phyloP scores from a whole-genome alignment of 306 rosid genomes.

The Cucurbita ficifolia region DNA sequence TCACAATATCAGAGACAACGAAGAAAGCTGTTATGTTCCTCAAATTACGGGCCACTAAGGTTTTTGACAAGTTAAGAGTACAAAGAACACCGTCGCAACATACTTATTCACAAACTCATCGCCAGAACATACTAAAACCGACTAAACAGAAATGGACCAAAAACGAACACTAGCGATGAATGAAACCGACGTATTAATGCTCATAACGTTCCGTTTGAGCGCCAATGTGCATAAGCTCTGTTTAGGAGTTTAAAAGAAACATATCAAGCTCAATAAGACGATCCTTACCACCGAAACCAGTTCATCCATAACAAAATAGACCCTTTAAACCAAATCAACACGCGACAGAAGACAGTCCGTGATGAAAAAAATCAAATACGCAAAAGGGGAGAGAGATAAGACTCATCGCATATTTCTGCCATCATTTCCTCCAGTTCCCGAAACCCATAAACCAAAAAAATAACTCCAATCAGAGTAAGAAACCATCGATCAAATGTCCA shows the following conservation, averaged over 20 bases:
- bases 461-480: too few species aligned
- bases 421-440: background rate
- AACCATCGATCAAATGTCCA: background rate
- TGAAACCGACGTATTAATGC: background rate
- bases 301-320: background rate
- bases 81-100: background rate
- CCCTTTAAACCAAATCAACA: background rate
- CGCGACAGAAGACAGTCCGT: background rate
- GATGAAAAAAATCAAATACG: background rate
- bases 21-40: background rate
- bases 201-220: background rate
- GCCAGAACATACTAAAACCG: background rate
- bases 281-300: background rate
- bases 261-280: background rate
- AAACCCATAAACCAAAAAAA: background rate
- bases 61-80: background rate
- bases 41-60: too few species aligned
- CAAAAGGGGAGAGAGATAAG: background rate
- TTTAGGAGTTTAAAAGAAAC: background rate
- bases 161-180: background rate
- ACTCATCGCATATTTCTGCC: background rate
- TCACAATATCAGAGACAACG: background rate
- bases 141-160: too few species aligned
- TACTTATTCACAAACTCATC: background rate
- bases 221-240: background rate